Base-by-base conservation (phyloP, 768 basidiomycete genomes). In the Lentinula detonsa region DNA sequence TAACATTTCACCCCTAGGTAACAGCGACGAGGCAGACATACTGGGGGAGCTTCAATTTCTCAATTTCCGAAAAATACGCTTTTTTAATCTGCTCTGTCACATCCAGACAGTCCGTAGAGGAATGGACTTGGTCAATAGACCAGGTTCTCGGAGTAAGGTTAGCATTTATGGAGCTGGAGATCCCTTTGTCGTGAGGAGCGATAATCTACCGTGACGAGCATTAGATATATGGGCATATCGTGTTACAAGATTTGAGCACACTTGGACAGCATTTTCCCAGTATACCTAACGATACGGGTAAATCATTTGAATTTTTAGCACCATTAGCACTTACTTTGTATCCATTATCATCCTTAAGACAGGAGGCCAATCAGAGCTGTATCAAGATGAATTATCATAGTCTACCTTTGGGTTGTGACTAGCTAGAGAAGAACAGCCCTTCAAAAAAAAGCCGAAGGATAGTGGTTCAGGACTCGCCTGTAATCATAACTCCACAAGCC, bases 401-500 rank as follows among this genome's bases (percentile, higher is more conserved):
- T 39, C 9, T 43, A 87, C 90, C 83, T 92, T 93, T 0, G 93
- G 93, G 69, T 95, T 95, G 67, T 95, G 93, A 63, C 88, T 90
- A 2, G 92, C 91, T 87, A 61, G 0, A 63, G 42, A 49, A 55
- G 48, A 56, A 56, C 16, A 35, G 16, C 16, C n/a, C 5, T 54
- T 48, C 54, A 61, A 50, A 48, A 15, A 62, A 57, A 15, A 5
- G 37, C 40, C 40, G 34, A 40, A 4, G n/a, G 35, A 66, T 51
- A 48, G 39, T 18, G n/a, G 57, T 18, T 37, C 23, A 13, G 16
- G 10, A 16, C 74, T 45, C 52, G 86, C 90, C 91, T 64, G 93
- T 95, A 54, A 95, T 89, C 93, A 95, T 95, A 2, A 95, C 84
- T 18, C 93, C 93, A 62, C 88, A 88, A 1, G 88, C 86, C 3